These are phyloP conservation scores for Aureobasidium pullulans DNA, from an alignment of 2,329 filamentous ascomycete species.

Conservation along the genomic window DNA sequence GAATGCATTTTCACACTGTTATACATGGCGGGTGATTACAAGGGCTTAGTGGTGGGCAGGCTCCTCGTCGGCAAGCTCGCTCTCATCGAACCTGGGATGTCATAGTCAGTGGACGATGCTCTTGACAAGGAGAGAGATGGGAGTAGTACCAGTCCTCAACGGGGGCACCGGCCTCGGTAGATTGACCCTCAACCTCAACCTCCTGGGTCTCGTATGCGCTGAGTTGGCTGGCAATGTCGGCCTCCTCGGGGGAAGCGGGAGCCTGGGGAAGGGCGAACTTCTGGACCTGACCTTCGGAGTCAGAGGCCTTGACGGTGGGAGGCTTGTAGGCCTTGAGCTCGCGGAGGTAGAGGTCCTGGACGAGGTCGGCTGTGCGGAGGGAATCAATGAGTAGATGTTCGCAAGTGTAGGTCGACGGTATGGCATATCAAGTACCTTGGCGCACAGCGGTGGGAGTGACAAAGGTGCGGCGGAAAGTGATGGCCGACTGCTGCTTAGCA, in stretches of 20 bases:
- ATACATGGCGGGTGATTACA: constrained; percentile 28
- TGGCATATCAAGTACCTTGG: constrained; percentile 45
- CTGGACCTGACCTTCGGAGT: constrained; percentile 85
- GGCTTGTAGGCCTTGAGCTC: constrained; percentile 96
- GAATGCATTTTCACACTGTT: constrained; percentile 11
- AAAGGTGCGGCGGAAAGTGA: constrained; percentile 54
- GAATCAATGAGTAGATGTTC: constrained; percentile 10
- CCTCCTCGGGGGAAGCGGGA: constrained; percentile 85
- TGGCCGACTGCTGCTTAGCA: constrained; percentile 48
- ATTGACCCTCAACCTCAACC: constrained; percentile 89
- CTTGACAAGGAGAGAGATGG: constrained; percentile 31
- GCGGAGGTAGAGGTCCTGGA: constrained; percentile 95
- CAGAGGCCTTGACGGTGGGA: constrained; percentile 71
- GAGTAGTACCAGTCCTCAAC: constrained; percentile 44
- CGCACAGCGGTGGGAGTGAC: constrained; percentile 53
- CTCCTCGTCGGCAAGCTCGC: constrained; percentile 15
- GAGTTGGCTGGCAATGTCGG: constrained; percentile 83
- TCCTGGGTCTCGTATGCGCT: constrained; percentile 91
- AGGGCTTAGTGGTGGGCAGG: constrained; percentile 15
- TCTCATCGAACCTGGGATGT: constrained; percentile 15
- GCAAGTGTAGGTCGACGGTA: not conserved
- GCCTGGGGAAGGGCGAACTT: constrained; percentile 74
- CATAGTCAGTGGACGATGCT: not conserved
- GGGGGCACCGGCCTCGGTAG: constrained; percentile 55
- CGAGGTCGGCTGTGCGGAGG: constrained; percentile 69